Evolutionary conservation across 768 basidiomycete species (phyloP).

Genomic region (Phlegmacium glaucopus): DNA sequence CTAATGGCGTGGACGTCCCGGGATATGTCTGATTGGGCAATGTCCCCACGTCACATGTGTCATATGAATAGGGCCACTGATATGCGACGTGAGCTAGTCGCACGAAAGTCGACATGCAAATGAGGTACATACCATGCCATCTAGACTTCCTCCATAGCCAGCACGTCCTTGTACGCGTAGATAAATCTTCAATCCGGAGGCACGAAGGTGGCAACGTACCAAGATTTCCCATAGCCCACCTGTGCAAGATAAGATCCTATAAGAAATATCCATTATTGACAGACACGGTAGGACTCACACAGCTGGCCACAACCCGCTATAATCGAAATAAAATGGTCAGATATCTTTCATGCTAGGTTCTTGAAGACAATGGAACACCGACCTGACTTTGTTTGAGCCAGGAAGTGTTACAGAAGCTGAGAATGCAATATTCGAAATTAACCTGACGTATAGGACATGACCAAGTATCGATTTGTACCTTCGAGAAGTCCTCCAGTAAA

Average conservation of each 20-base stretch:
- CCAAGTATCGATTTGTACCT: slow-evolving; percentile 8
- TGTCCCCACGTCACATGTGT: slow-evolving; percentile 79
- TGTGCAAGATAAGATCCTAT: slow-evolving; percentile 4
- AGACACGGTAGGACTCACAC: slow-evolving; percentile 24
- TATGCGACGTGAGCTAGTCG: background rate
- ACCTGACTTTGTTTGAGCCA: slow-evolving; percentile 28
- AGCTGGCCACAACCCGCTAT: slow-evolving; percentile 38
- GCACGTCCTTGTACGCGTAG: slow-evolving; percentile 44
- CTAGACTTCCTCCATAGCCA: slow-evolving; percentile 66
- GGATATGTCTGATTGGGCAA: slow-evolving; percentile 73
- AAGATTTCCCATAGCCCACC: slow-evolving; percentile 53
- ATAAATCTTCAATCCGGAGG: slow-evolving; percentile 8
- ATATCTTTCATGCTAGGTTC: background rate
- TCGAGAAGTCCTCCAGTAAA: slow-evolving; percentile 69
- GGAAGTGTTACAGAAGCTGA: slow-evolving; percentile 31
- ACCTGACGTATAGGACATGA: background rate
- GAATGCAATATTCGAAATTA: background rate
- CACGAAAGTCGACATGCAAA: too few species aligned
- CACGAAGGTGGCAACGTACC: slow-evolving; percentile 16
- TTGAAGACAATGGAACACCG: background rate
- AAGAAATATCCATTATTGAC: background rate
- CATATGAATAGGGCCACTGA: slow-evolving; percentile 68
- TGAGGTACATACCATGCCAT: slow-evolving; percentile 52
- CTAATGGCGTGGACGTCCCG: slow-evolving; percentile 44
- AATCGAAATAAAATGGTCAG: background rate